Percentiles rank a stretch among this genome's conserved stretches.
Evolutionary conservation across 78 protist species (phyloP).

Genomic region (Polysphondylium violaceum): DNA sequence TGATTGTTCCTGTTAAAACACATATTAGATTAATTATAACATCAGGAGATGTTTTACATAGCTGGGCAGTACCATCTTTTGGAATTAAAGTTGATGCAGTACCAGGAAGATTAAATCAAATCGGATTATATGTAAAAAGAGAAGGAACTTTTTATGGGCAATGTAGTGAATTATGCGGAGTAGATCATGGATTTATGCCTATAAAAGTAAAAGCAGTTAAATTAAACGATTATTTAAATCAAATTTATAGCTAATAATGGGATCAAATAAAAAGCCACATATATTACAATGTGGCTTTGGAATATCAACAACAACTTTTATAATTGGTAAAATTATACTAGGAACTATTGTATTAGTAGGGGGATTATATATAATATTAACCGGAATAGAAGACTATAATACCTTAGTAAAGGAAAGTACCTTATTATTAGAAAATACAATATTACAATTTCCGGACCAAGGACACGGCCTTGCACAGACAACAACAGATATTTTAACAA

Average conservation of each 20-base stretch:
- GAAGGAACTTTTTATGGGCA: conserved; percentile 19
- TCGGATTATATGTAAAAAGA: conserved; percentile 29
- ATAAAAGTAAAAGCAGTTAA: conserved; percentile 1
- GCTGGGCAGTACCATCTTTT: conserved; percentile 29
- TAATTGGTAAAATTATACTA: too few relatives aligned
- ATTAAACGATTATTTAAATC: neutral
- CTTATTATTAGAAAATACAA: too few relatives aligned
- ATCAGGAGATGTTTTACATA: conserved; percentile 33
- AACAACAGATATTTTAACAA: too few relatives aligned
- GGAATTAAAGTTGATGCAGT: conserved; percentile 43
- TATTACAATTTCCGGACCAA: too few relatives aligned
- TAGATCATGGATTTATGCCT: conserved; percentile 20
- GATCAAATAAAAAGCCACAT: neutral
- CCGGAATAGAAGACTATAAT: too few relatives aligned
- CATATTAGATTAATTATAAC: conserved; percentile 20
- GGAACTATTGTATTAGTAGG: too few relatives aligned
- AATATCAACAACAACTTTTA: too few relatives aligned
- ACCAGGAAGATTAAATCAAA: conserved; percentile 31
- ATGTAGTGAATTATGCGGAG: conserved; percentile 36
- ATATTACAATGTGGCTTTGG: too few relatives aligned
- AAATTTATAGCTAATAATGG: neutral
- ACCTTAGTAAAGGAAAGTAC: too few relatives aligned
- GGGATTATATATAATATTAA: neutral
- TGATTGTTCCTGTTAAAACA: conserved; percentile 16
- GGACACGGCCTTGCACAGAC: too few relatives aligned